Conservation (phyloP, 2,329 filamentous ascomycete genomes). For the Tympanopsis confertula region DNA sequence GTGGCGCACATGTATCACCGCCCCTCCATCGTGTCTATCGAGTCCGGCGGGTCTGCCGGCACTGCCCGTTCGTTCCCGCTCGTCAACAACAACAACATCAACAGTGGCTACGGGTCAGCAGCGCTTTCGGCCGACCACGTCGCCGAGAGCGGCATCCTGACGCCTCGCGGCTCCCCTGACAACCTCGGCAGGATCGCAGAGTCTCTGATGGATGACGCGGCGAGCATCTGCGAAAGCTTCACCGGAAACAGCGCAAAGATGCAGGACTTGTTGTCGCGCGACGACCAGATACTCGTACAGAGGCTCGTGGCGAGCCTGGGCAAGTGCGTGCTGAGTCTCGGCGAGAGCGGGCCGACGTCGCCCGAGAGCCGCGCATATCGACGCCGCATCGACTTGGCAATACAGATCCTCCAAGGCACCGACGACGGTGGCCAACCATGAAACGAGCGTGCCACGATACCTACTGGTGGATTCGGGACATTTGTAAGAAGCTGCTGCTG, state of each 20-base stretch:
- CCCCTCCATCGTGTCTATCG: constrained; percentile 43
- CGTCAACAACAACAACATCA: constrained; percentile 34
- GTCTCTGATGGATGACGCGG: constrained; percentile 33
- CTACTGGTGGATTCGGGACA: background rate
- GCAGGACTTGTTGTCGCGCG: constrained; percentile 33
- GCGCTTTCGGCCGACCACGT: background rate
- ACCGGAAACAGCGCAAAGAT: constrained; percentile 19
- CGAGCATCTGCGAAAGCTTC: constrained; percentile 24
- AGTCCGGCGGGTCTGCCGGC: constrained; percentile 43
- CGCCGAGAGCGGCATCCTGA: constrained; percentile 24
- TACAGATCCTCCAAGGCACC: constrained; percentile 60
- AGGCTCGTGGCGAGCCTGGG: constrained; percentile 46
- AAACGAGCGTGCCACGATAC: background rate
- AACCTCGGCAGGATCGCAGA: constrained; percentile 34
- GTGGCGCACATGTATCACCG: constrained; percentile 30
- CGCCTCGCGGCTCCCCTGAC: constrained; percentile 35
- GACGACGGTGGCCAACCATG: constrained; percentile 23
- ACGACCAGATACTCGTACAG: constrained; percentile 50
- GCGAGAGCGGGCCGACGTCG: constrained; percentile 39
- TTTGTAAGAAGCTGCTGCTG: background rate
- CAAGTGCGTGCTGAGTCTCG: constrained; percentile 44
- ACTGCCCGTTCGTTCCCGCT: constrained; percentile 53
- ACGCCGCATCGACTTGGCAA: constrained; percentile 63
- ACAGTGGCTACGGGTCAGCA: too few relatives aligned
- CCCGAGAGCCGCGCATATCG: constrained; percentile 54